Evolutionary conservation across 2,329 filamentous ascomycete species (phyloP), one percentile per base, ranked within the genome.

Genomic region (Ramichloridium luteum): DNA sequence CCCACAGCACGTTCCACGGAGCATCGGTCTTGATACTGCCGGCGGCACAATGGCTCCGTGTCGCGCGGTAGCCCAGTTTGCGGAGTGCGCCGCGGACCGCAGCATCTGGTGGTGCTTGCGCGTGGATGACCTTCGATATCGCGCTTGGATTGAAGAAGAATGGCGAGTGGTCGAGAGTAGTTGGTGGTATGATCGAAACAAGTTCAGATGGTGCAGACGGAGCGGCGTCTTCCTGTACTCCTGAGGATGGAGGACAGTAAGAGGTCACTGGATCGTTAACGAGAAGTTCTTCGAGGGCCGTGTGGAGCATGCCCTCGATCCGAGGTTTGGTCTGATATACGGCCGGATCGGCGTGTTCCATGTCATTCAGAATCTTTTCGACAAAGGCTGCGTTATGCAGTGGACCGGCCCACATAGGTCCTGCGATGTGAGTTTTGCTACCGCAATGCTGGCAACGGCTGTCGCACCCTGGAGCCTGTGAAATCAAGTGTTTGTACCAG

Each of bases 1-100:
- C 80, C 86, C 90, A 96, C 28, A 98, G 71, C 0, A 83, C 76
- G 4, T 66, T 66, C 85, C 85, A 98, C 0, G 86, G 82, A 10
- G 90, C 90, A 57, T 96, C 76, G 0, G 90, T 96, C 62, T 92
- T 93, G 57, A 96, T 76, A 49, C 82, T 90, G 15, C 86, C 88
- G 0, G 83, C 71, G 44, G 85, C 84, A 47, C 84, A 84, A 56
- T 98, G 90, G 46, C 82, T 93, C 48, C 88, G 74, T 1, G 82
- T 82, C 3, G 80, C 80, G 27, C 71, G 69, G 53, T 93, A 96
- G 5, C 88, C 90, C 1, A 92, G 66, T 37, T 79, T 71, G 13
- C 75, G 68, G 16, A 98, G 62, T 3, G 90, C 90, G 13, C 90
- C 88, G 28, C 82, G 74, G 38, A 98, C 60, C 32, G 77, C 68